phyloP scores from a whole-genome alignment of 1,284 basidiomycete genomes.

The Mycosarcoma maydis region DNA sequence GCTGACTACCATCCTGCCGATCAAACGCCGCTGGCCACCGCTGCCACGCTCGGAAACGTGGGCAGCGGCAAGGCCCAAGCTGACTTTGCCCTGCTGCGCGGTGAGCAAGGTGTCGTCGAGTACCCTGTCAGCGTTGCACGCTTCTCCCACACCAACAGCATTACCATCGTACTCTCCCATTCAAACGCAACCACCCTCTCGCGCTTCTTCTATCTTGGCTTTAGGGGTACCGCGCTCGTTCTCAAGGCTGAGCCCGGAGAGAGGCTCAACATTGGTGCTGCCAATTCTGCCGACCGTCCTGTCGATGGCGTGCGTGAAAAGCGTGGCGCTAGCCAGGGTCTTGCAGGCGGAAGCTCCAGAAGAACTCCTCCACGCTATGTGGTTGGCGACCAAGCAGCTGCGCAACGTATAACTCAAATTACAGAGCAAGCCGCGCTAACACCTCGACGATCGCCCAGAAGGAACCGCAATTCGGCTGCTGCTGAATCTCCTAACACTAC shows the following conservation, averaged over 20 bases:
- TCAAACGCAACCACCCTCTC: conserved; percentile 54
- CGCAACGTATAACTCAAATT: conserved; percentile 26
- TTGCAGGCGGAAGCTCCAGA: conserved; percentile 35
- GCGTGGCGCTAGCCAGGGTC: conserved; percentile 41
- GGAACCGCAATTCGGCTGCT: conserved; percentile 6
- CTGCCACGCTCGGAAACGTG: conserved; percentile 43
- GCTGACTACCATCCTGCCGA: conserved; percentile 22
- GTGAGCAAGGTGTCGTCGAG: conserved; percentile 53
- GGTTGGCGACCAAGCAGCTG: conserved; percentile 23
- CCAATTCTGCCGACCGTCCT: conserved; percentile 53
- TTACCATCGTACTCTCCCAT: conserved; percentile 60
- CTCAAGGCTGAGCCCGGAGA: conserved; percentile 46
- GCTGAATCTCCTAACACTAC: conserved; percentile 9
- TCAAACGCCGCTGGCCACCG: conserved; percentile 12
- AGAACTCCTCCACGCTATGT: conserved; percentile 25
- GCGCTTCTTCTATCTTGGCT: conserved; percentile 63
- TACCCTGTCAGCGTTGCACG: conserved; percentile 62
- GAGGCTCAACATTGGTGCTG: conserved; percentile 56
- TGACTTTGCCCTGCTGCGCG: conserved; percentile 59
- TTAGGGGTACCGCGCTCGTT: conserved; percentile 58
- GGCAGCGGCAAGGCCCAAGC: conserved; percentile 61
- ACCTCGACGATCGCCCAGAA: conserved; percentile 30
- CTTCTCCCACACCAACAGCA: conserved; percentile 58
- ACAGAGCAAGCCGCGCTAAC: conserved; percentile 10
- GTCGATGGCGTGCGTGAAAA: conserved; percentile 54